Base-by-base conservation (phyloP, 2,329 filamentous ascomycete genomes). In the Monosporascus sp. region DNA sequence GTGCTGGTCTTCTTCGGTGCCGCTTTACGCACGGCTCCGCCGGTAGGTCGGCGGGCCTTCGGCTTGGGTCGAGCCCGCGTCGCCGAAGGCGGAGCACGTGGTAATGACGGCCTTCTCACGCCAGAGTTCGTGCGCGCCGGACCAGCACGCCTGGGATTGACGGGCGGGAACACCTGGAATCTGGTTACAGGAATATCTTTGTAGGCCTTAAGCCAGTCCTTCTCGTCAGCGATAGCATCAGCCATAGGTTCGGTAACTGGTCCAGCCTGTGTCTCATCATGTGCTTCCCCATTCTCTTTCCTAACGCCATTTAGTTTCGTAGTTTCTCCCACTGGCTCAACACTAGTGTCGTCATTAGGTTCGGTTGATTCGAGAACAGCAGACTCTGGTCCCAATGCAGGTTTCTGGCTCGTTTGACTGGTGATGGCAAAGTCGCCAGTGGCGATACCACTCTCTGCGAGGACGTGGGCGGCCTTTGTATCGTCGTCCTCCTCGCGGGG, bases 101-200 rank as follows among this genome's bases (percentile, higher is more conserved):
- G 57, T 11, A 63, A 52, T 40, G 63, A 48, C 5, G 64, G 54
- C 19, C 66, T 57, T 38, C 60, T 57, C 3, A 78, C 71, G 40
- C 68, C 66, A 3, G 74, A 70, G 7, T 69, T 72, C 20, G 70
- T 65, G 20, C 79, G 74, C 11, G 73, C 65, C 17, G 79, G 73
- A 45, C 78, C 77, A 17, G 70, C 65, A 7, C 80, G 74, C 22
- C 81, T 76, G 50, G 74, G 71, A 11, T 72, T 73, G 8, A 88
- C 72, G 0, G 87, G 82, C 8, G 90, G 90, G 63, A 89, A 93
- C 41, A 94, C 83, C 62, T 91, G 87, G 68, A 91, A 95, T 37
- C 89, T 82, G 2, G 77, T 84, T 0, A 84, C 75, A 3, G 88
- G 88, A 26, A 94, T 87, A 48, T 74, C 70, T 16, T 72, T 72